These are phyloP conservation scores for Mucuna pruriens DNA, from an alignment of 306 rosid species.

Conservation along the genomic window DNA sequence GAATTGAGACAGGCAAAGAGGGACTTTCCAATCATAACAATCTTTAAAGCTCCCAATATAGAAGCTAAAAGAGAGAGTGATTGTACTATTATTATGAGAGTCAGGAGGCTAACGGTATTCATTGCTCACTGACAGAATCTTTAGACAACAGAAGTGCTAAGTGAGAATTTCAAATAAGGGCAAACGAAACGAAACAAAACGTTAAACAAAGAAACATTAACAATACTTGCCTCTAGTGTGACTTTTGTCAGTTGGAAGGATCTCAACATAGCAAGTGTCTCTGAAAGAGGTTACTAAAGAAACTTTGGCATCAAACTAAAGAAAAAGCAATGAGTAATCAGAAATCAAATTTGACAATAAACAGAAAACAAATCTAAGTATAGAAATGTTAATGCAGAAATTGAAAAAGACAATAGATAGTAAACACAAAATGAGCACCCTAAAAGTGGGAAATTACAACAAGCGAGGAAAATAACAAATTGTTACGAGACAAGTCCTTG, in stretches of 20 bases:
- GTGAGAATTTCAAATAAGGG: background rate
- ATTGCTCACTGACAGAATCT: background rate
- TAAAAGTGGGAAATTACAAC: background rate
- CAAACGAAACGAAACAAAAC: background rate
- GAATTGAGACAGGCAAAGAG: no score
- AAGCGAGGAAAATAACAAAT: background rate
- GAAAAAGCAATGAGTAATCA: slow-evolving; percentile 42
- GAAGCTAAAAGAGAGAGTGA: background rate
- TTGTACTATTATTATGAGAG: background rate
- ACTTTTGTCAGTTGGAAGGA: slow-evolving; percentile 78
- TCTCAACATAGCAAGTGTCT: slow-evolving; percentile 90
- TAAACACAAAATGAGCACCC: background rate
- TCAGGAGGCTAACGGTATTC: background rate
- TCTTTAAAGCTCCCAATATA: background rate
- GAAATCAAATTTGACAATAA: slow-evolving; percentile 35
- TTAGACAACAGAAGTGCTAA: background rate
- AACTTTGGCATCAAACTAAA: slow-evolving; percentile 86
- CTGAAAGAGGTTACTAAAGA: slow-evolving; percentile 91
- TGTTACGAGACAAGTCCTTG: background rate
- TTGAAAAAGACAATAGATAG: background rate
- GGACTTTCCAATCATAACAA: no score
- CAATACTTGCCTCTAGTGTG: slow-evolving; percentile 66
- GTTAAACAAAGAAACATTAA: slow-evolving; percentile 15
- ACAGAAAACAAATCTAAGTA: slow-evolving; percentile 1
- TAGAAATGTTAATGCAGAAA: slow-evolving; percentile 14